Conservation (phyloP, 768 basidiomycete genomes). For the Boletus rubroflammeus region DNA sequence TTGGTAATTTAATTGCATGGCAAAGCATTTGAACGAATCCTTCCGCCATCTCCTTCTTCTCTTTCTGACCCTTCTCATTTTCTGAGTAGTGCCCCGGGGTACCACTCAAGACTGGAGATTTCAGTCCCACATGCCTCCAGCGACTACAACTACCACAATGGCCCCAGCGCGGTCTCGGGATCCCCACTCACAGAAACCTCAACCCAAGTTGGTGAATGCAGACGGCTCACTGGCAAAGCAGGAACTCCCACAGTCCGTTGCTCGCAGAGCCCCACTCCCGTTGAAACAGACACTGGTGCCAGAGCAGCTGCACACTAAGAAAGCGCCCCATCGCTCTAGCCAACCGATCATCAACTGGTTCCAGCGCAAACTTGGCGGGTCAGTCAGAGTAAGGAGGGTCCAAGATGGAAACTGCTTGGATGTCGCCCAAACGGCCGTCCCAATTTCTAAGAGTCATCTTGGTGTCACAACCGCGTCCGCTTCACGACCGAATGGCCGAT, state of each 20-base stretch:
- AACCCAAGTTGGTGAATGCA: conserved; percentile 10
- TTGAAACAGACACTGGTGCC: conserved; percentile 25
- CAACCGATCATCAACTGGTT: conserved; percentile 91
- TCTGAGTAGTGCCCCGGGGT: background rate
- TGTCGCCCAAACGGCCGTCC: conserved; percentile 8
- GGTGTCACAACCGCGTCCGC: conserved; percentile 4
- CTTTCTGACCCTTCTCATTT: background rate
- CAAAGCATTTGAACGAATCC: conserved; percentile 1
- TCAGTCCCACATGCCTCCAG: conserved; percentile 16
- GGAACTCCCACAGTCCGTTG: conserved; percentile 14
- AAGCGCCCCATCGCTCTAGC: conserved; percentile 63
- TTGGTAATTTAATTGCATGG: conserved; percentile 5
- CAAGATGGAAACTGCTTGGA: conserved; percentile 30
- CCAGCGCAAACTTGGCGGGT: conserved; percentile 78
- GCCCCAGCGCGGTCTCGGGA: conserved; percentile 13
- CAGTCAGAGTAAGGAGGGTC: conserved; percentile 53
- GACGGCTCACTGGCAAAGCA: conserved; percentile 12
- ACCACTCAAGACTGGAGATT: background rate
- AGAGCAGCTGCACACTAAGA: conserved; percentile 49
- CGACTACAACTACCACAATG: conserved; percentile 12
- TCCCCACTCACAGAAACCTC: conserved; percentile 10
- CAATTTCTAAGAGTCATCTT: conserved; percentile 17
- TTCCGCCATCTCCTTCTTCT: background rate
- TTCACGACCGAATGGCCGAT: conserved; percentile 26
- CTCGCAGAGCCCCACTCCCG: conserved; percentile 17